Evolutionary conservation across 345 rosid genomes (phyloP), one percentile per base, ranked within the genome.

Genomic region (Theobroma cacao): DNA sequence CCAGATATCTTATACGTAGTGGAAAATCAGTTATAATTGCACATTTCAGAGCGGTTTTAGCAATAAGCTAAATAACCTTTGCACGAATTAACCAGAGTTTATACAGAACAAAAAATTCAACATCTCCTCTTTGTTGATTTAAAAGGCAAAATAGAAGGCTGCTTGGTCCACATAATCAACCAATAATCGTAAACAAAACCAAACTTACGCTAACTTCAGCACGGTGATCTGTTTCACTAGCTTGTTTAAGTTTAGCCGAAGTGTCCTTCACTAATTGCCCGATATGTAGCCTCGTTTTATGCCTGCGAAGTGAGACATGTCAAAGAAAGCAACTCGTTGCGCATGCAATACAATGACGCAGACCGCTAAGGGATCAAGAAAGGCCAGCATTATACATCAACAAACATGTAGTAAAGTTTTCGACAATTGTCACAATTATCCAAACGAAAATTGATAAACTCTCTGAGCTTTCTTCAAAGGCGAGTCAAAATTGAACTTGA

Each of bases 221-320:
- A 48, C 78, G 86, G 80, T 90, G 99, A 90, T 96, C 97, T 40
- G 85, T 83, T 83, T 96, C 95, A 79, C 97, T 96, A 53, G 92
- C 97, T 84, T 91, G 94, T 85, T 89, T 94, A 70, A 96, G 95
- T 83, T 86, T 96, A 72, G 95, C 91, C n/a, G 97, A 88, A 70
- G 99, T 94, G 74, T 96, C 97, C 87, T 94, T 96, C 85, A 96
- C 99, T 61, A 96, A 58, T 75, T 91, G 90, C 79, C 95, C 94
- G 26, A 94, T 94, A 86, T 91, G 91, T 18, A 90, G 79, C 80
- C 97, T 89, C 50, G 95, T 92, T 87, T 91, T 92, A 80, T 86
- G 98, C 86, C 99, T 96, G 84, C 80, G 61, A 74, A 76, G 24
- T 17, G 26, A 70, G 58, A 70, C n/a, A 15, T 48, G 28, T 71